These are phyloP conservation scores for Neonectria hederae DNA, from an alignment of 2,329 filamentous ascomycete genomes.

Conservation along the genomic window DNA sequence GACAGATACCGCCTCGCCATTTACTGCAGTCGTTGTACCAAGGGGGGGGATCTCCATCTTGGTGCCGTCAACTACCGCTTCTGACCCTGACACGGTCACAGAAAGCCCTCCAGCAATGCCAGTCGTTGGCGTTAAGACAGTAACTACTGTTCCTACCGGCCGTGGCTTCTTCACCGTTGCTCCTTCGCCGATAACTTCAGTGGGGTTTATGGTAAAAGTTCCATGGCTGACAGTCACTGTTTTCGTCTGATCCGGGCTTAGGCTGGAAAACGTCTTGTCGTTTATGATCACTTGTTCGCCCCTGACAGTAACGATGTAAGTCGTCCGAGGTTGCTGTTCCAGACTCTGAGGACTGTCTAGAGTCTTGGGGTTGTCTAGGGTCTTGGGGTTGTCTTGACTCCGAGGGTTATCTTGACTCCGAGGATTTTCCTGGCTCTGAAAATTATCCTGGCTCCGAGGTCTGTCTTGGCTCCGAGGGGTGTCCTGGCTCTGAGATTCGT, in stretches of 20 bases:
- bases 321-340: conserved; percentile 21
- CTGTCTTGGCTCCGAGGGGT: neutral
- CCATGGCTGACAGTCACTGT: conserved; percentile 53
- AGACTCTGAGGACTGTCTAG: conserved; percentile 13
- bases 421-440: neutral
- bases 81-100: conserved; percentile 54
- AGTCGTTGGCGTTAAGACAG: conserved; percentile 48
- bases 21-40: conserved; percentile 48
- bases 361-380: neutral
- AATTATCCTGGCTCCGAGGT: neutral
- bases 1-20: conserved; percentile 48
- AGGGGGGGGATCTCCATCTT: conserved; percentile 53
- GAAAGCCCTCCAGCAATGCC: conserved; percentile 51
- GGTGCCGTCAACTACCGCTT: conserved; percentile 54
- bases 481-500: neutral
- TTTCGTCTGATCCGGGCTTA: conserved; percentile 50
- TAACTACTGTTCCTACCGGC: conserved; percentile 43
- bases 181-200: conserved; percentile 55
- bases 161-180: conserved; percentile 55
- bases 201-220: conserved; percentile 60
- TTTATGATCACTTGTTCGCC: conserved; percentile 59
- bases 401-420: neutral
- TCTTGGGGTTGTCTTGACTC: neutral
- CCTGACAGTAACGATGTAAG: conserved; percentile 56
- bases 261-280: conserved; percentile 54